Percentiles rank a stretch among this genome's conserved stretches.
phyloP scores from a whole-genome alignment of 352 stramenopile species.

The Pythium monospermum region DNA sequence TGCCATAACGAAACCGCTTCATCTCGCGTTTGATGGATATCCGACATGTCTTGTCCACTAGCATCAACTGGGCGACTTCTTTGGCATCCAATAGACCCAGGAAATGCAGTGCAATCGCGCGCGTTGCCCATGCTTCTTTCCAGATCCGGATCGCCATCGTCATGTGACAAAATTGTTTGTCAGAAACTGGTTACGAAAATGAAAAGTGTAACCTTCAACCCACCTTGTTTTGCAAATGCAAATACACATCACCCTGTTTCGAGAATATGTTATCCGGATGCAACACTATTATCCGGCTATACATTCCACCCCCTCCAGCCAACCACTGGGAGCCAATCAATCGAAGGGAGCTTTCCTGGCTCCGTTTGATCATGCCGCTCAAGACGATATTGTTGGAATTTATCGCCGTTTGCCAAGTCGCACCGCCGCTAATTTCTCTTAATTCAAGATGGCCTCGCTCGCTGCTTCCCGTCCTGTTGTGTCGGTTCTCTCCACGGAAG shows the following conservation, averaged over 20 bases:
- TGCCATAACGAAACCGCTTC: conserved; percentile 18
- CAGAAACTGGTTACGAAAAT: too few species aligned
- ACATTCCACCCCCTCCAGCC: conserved; percentile 3
- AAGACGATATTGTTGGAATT: conserved; percentile 58
- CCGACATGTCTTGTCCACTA: conserved; percentile 24
- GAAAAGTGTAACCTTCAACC: neutral
- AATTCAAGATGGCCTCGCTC: conserved; percentile 66
- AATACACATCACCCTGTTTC: conserved; percentile 4
- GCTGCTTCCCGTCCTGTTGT: conserved; percentile 94
- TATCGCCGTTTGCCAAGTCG: conserved; percentile 50
- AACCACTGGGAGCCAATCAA: conserved; percentile 21
- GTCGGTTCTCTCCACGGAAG: conserved; percentile 90
- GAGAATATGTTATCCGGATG: neutral
- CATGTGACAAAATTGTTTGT: too few species aligned
- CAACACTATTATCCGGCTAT: conserved; percentile 21
- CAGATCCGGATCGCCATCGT: neutral
- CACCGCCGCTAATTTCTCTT: conserved; percentile 33
- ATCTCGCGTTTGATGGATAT: conserved; percentile 17
- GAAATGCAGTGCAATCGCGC: conserved; percentile 22
- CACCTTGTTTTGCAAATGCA: conserved; percentile 18
- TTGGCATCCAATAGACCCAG: conserved; percentile 26
- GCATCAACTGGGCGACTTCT: conserved; percentile 19
- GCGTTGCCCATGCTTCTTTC: conserved; percentile 4
- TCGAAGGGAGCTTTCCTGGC: conserved; percentile 1
- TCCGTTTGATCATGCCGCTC: neutral